These are phyloP conservation scores for Capronia americana DNA, from an alignment of 2,329 filamentous ascomycete genomes.

Conservation along the genomic window DNA sequence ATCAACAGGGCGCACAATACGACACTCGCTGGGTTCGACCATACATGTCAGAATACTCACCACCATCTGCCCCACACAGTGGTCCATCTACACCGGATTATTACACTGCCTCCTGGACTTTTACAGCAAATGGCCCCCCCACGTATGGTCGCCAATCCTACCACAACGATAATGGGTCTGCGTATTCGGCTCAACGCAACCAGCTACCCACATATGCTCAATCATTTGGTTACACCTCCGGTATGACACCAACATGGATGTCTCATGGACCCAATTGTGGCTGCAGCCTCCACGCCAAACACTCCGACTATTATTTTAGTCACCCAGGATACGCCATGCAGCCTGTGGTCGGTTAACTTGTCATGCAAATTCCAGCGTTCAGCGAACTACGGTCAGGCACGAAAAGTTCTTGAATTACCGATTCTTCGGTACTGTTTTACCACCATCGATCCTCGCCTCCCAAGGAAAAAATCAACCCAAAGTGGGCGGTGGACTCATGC, in stretches of 20 bases:
- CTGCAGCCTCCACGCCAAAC: slow-evolving; percentile 57
- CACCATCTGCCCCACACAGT: slow-evolving; percentile 57
- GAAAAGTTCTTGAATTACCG: slow-evolving; percentile 30
- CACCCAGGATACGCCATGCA: slow-evolving; percentile 38
- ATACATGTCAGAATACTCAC: slow-evolving; percentile 57
- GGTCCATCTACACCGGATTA: slow-evolving; percentile 57
- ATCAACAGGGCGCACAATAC: slow-evolving; percentile 53
- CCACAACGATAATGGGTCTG: slow-evolving; percentile 29
- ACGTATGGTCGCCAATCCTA: slow-evolving; percentile 32
- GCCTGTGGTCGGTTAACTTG: slow-evolving; percentile 38
- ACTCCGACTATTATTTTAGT: slow-evolving; percentile 57
- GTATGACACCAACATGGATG: slow-evolving; percentile 49
- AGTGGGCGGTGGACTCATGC: neutral
- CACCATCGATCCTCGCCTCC: slow-evolving; percentile 14
- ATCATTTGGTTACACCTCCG: slow-evolving; percentile 23
- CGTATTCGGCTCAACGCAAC: slow-evolving; percentile 33
- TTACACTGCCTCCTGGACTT: slow-evolving; percentile 53
- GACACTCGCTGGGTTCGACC: slow-evolving; percentile 61
- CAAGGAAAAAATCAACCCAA: slow-evolving; percentile 2
- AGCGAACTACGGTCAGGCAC: slow-evolving; percentile 24
- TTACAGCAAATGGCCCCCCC: slow-evolving; percentile 40
- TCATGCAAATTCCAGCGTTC: slow-evolving; percentile 30
- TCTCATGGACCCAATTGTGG: slow-evolving; percentile 55
- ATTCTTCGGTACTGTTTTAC: slow-evolving; percentile 29
- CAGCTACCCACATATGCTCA: slow-evolving; percentile 33